A percentile compares a stretch with the other conserved stretches of the same genome.
Conservation (phyloP, 441 rosid genomes). For the Gossypium lobatum region DNA sequence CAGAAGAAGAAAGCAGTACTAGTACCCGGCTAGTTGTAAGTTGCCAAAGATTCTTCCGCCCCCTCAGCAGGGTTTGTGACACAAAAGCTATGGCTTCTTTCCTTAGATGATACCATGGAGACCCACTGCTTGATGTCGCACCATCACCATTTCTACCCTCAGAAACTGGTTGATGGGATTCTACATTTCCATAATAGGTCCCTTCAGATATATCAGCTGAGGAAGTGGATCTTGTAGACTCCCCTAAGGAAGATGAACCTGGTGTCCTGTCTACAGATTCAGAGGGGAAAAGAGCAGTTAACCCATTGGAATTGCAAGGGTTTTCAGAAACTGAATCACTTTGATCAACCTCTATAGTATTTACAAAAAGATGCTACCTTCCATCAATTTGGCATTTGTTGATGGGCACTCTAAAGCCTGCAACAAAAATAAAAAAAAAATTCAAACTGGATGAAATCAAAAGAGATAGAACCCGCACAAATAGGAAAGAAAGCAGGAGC, state of each 20-base stretch:
- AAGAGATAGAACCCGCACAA: slow-evolving; percentile 1
- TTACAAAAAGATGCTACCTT: slow-evolving; percentile 31
- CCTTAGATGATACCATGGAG: slow-evolving; percentile 90
- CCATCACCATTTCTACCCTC: slow-evolving; percentile 44
- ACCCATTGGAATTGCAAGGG: slow-evolving; percentile 32
- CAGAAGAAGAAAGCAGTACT: slow-evolving; percentile 85
- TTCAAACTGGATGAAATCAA: background rate
- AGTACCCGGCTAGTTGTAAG: slow-evolving; percentile 89
- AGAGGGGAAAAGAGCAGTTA: slow-evolving; percentile 26
- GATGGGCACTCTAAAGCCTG: slow-evolving; percentile 32
- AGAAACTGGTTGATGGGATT: slow-evolving; percentile 30
- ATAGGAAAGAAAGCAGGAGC: background rate
- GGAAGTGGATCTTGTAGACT: slow-evolving; percentile 23
- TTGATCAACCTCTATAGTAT: slow-evolving; percentile 29
- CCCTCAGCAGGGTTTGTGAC: slow-evolving; percentile 85
- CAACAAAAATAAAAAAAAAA: background rate
- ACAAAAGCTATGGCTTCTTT: slow-evolving; percentile 86
- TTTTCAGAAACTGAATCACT: slow-evolving; percentile 26
- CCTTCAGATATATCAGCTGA: slow-evolving; percentile 26
- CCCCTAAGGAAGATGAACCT: slow-evolving; percentile 35
- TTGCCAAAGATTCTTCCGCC: slow-evolving; percentile 95
- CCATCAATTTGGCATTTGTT: slow-evolving; percentile 36
- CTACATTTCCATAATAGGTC: slow-evolving; percentile 21
- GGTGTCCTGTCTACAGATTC: slow-evolving; percentile 30
- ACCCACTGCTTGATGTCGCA: slow-evolving; percentile 61